Conservation (phyloP, 768 basidiomycete genomes). For the Mycena maculata region DNA sequence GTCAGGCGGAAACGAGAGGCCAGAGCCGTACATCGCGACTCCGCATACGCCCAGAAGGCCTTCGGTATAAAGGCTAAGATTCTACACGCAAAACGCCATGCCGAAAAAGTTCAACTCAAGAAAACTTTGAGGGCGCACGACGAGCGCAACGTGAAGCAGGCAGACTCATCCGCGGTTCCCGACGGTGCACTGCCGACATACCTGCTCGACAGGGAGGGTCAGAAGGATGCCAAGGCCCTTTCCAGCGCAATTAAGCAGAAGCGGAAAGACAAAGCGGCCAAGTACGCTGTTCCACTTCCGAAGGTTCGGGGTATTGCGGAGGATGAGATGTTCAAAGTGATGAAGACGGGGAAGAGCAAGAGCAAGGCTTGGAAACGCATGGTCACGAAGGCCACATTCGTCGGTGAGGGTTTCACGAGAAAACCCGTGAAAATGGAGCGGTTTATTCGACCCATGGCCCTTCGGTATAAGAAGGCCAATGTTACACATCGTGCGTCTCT, state of each 20-base stretch:
- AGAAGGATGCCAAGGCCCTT: constrained; percentile 97
- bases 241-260: constrained; percentile 98
- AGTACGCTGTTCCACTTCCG: constrained; percentile 95
- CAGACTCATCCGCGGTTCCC: constrained; percentile 83
- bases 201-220: constrained; percentile 96
- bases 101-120: constrained; percentile 98
- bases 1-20: constrained; percentile 85
- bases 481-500: constrained; percentile 92
- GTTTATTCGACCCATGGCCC: constrained; percentile 96
- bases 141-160: constrained; percentile 96
- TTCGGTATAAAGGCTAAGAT: constrained; percentile 98
- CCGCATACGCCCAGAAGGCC: constrained; percentile 89
- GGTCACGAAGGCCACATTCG: constrained; percentile 99
- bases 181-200: constrained; percentile 96
- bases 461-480: constrained; percentile 98
- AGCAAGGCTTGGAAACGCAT: constrained; percentile 98
- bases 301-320: constrained; percentile 98
- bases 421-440: constrained; percentile 99
- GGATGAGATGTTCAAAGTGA: constrained; percentile 99
- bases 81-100: constrained; percentile 95
- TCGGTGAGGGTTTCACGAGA: constrained; percentile 96
- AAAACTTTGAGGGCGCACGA: constrained; percentile 99
- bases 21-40: constrained; percentile 79
- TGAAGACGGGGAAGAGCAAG: constrained; percentile 97
- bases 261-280: constrained; percentile 98